These are phyloP conservation scores for Microstegium vimineum DNA, from an alignment of 176 grass and related monocot genomes.

Conservation along the genomic window DNA sequence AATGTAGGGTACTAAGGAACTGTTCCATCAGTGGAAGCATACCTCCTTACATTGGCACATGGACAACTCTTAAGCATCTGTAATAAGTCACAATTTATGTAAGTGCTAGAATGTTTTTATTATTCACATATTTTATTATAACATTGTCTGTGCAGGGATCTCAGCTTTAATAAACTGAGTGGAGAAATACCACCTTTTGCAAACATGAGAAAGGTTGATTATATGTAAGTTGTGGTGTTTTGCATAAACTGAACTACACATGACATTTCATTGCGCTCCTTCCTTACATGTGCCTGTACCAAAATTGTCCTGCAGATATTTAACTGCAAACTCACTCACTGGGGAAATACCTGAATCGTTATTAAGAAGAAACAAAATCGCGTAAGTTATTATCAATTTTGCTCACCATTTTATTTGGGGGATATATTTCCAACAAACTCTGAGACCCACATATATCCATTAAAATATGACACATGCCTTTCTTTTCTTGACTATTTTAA, in stretches of 20 bases:
- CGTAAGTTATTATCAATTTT: too few relatives aligned
- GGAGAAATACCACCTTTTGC: conserved; percentile 67
- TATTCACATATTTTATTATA: conserved; percentile 24
- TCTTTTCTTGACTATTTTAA: not conserved
- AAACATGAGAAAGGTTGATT: conserved; percentile 51
- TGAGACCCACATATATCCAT: conserved; percentile 9
- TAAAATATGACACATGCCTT: not conserved
- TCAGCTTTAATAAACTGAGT: conserved; percentile 81
- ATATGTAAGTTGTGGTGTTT: conserved; percentile 60
- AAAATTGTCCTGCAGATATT: conserved; percentile 55
- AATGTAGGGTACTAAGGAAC: conserved; percentile 77
- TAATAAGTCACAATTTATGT: conserved; percentile 14
- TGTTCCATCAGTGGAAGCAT: conserved; percentile 76
- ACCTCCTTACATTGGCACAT: conserved; percentile 69
- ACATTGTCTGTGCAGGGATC: conserved; percentile 59
- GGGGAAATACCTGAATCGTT: conserved; percentile 78
- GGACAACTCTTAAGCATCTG: conserved; percentile 65
- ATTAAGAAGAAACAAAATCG: conserved; percentile 57
- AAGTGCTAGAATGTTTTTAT: conserved; percentile 1
- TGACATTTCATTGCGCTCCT: conserved; percentile 6
- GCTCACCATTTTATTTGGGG: too few relatives aligned
- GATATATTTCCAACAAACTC: too few relatives aligned
- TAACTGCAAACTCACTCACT: conserved; percentile 74
- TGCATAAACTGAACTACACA: conserved; percentile 8
- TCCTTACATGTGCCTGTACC: conserved; percentile 6